These are phyloP conservation scores for Alternaria postmessia DNA, from an alignment of 2,329 filamentous ascomycete genomes.

Conservation along the genomic window DNA sequence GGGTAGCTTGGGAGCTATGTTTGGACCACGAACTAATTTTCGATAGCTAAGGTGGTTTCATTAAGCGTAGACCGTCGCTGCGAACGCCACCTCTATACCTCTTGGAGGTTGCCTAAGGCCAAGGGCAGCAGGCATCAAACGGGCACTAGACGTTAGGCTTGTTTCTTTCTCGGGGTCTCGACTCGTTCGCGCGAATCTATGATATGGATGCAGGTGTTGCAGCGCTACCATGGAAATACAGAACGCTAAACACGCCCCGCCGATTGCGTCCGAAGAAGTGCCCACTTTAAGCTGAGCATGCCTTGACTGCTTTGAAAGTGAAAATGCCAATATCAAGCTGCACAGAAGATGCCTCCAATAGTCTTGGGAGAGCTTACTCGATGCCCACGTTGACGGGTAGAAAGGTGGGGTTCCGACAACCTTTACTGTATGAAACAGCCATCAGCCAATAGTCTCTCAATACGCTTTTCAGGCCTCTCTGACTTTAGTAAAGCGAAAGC, in stretches of 20 bases:
- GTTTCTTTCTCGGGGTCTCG: not conserved
- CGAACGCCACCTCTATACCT: not conserved
- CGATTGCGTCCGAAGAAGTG: not conserved
- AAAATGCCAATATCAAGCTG: not conserved
- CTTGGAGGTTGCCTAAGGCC: not conserved
- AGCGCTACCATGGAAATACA: not conserved
- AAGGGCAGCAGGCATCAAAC: not conserved
- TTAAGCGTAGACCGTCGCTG: not conserved
- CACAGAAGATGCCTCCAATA: not conserved
- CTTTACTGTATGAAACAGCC: slow-evolving; percentile 1
- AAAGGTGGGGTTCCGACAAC: slow-evolving; percentile 1
- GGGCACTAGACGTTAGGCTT: not conserved
- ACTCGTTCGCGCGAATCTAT: not conserved
- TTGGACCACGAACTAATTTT: not conserved
- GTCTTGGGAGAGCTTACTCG: not conserved
- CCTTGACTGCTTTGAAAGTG: not conserved
- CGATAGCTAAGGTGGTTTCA: not conserved
- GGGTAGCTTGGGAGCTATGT: not conserved
- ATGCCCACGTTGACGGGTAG: not conserved
- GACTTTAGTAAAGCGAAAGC: not conserved
- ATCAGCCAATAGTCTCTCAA: not conserved
- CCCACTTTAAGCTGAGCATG: not conserved
- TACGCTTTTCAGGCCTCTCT: not conserved
- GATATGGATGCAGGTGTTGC: not conserved
- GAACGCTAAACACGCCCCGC: not conserved